Conservation (phyloP, 768 basidiomycete genomes). For the Phlegmacium glaucopus region DNA sequence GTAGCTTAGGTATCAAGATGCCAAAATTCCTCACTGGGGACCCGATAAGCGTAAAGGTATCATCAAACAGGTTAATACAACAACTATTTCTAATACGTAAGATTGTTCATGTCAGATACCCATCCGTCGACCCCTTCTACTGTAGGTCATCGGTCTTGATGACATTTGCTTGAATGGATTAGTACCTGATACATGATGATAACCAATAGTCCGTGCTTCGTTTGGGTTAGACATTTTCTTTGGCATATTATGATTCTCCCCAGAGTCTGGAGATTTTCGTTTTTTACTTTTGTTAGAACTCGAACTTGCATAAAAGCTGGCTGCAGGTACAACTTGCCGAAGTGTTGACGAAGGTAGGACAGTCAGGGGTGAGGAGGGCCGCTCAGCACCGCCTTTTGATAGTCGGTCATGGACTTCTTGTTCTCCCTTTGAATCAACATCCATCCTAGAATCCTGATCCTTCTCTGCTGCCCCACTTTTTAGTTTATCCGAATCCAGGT, state of each 20-base stretch:
- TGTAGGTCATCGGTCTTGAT: neutral
- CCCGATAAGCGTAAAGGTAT: neutral
- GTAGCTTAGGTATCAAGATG: slow-evolving; percentile 24
- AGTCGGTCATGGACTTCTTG: neutral
- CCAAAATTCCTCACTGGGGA: neutral
- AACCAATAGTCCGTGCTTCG: slow-evolving; percentile 17
- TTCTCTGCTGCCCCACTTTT: neutral
- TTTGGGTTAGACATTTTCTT: slow-evolving; percentile 9
- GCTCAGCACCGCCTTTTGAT: neutral
- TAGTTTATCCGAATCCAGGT: slow-evolving; percentile 1
- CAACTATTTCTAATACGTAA: too few species aligned
- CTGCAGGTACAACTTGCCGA: slow-evolving; percentile 17
- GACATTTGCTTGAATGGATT: slow-evolving; percentile 19
- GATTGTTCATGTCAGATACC: neutral
- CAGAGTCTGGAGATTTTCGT: slow-evolving; percentile 22
- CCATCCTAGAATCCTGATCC: slow-evolving; percentile 5
- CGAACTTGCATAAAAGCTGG: slow-evolving; percentile 27
- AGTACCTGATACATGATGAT: neutral
- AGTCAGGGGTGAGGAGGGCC: slow-evolving; percentile 25
- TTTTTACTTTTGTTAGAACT: slow-evolving; percentile 31
- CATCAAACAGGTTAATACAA: too few species aligned
- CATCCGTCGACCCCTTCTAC: neutral
- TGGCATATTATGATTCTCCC: slow-evolving; percentile 6
- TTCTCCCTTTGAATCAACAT: slow-evolving; percentile 15
- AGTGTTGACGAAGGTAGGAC: slow-evolving; percentile 29